These are phyloP conservation scores for Thyridium curvatum DNA, from an alignment of 2,329 filamentous ascomycete species.

Conservation along the genomic window DNA sequence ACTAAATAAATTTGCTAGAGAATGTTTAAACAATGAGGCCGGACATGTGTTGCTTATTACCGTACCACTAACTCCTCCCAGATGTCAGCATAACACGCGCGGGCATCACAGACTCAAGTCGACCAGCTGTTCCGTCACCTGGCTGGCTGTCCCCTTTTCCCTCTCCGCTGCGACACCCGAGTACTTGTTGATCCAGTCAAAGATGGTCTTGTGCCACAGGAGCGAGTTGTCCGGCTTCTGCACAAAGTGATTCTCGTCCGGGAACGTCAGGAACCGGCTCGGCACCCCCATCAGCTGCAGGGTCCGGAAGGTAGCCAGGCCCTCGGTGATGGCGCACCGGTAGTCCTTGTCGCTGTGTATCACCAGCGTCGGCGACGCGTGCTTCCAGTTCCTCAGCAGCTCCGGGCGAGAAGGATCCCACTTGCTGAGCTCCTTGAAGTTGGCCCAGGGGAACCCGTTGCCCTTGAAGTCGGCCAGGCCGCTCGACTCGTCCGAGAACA, in stretches of 20 bases:
- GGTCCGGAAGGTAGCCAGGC: constrained; percentile 65
- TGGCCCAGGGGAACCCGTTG: constrained; percentile 34
- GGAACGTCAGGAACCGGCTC: constrained; percentile 65
- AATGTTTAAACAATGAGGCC: no score
- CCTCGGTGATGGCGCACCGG: constrained; percentile 39
- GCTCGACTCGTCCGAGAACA: constrained; percentile 16
- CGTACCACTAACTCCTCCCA: no score
- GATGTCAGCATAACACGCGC: no score
- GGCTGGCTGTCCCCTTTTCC: no score
- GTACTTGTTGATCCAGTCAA: constrained; percentile 59
- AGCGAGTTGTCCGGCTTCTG: constrained; percentile 62
- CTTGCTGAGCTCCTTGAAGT: constrained; percentile 36
- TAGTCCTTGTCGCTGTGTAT: constrained; percentile 69
- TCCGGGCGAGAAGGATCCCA: constrained; percentile 13
- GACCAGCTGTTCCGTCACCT: no score
- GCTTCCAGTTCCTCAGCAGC: constrained; percentile 49
- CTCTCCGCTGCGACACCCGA: no score
- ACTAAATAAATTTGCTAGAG: no score
- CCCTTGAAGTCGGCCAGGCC: constrained; percentile 32
- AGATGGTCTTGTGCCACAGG: constrained; percentile 61
- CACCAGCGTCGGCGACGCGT: constrained; percentile 58
- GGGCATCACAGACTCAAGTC: no score
- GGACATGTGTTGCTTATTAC: no score
- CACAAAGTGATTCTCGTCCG: constrained; percentile 69
- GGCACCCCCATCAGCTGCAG: constrained; percentile 62